Conservation (phyloP, 1,284 basidiomycete genomes). For the Bjerkandera adusta region DNA sequence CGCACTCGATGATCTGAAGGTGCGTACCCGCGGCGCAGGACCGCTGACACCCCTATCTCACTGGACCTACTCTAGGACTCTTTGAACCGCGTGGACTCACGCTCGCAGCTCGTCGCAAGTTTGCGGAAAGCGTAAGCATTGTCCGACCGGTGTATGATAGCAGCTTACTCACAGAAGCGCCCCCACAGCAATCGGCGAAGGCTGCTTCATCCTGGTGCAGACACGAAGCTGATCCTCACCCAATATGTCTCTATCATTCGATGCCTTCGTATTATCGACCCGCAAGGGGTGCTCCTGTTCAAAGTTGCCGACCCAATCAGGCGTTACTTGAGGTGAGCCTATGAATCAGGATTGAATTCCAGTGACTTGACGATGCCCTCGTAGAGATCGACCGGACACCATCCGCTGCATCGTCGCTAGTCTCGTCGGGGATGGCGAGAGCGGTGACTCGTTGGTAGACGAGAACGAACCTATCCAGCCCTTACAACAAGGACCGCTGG, state of each 20-base stretch:
- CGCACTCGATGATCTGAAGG: slow-evolving; percentile 87
- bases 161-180: too few species aligned
- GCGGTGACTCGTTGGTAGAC: slow-evolving; percentile 75
- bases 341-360: neutral
- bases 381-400: slow-evolving; percentile 83
- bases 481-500: slow-evolving; percentile 69
- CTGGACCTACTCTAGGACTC: slow-evolving; percentile 52
- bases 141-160: neutral
- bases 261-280: slow-evolving; percentile 88
- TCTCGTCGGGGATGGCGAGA: slow-evolving; percentile 84
- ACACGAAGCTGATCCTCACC: slow-evolving; percentile 88
- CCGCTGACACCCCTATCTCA: neutral
- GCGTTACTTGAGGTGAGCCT: slow-evolving; percentile 71
- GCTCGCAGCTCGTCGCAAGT: slow-evolving; percentile 64
- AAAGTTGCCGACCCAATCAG: slow-evolving; percentile 91
- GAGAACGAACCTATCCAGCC: slow-evolving; percentile 78
- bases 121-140: slow-evolving; percentile 65
- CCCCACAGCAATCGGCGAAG: slow-evolving; percentile 73
- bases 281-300: slow-evolving; percentile 88
- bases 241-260: slow-evolving; percentile 97
- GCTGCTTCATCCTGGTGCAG: slow-evolving; percentile 93
- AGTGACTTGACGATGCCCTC: slow-evolving; percentile 1
- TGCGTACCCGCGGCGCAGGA: too few species aligned
- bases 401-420: slow-evolving; percentile 91
- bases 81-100: slow-evolving; percentile 75